Evolutionary conservation across 208 protist genomes (phyloP).

Genomic region (Leishmania tarentolae): DNA sequence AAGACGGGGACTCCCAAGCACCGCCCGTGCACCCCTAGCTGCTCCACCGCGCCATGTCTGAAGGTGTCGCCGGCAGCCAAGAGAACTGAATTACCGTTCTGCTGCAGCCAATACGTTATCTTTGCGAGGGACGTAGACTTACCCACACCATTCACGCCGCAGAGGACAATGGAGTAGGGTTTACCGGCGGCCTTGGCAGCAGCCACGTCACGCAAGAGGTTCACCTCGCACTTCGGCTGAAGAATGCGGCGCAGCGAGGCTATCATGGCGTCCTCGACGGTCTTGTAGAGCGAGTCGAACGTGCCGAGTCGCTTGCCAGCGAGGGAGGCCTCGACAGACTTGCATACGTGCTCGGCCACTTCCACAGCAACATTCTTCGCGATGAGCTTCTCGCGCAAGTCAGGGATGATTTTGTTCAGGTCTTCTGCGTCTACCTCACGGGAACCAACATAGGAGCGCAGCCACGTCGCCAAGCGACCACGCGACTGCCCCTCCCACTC

Average conservation of each 20-base stretch:
- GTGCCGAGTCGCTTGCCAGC: conserved; percentile 92
- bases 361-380: conserved; percentile 98
- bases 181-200: conserved; percentile 60
- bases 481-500: conserved; percentile 81
- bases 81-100: conserved; percentile 92
- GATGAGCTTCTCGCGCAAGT: conserved; percentile 95
- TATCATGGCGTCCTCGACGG: conserved; percentile 86
- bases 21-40: conserved; percentile 96
- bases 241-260: conserved; percentile 95
- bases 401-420: conserved; percentile 89
- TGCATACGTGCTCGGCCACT: conserved; percentile 96
- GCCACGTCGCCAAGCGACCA: conserved; percentile 74
- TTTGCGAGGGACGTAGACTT: conserved; percentile 99
- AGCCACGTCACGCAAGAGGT: conserved; percentile 95
- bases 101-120: conserved; percentile 96
- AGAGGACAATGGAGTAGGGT: conserved; percentile 98
- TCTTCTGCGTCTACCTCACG: conserved; percentile 88
- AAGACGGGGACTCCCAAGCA: conserved; percentile 95
- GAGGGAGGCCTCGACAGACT: conserved; percentile 92
- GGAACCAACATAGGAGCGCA: conserved; percentile 70
- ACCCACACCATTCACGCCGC: conserved; percentile 99
- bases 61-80: conserved; percentile 99
- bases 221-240: conserved; percentile 94
- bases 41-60: conserved; percentile 99
- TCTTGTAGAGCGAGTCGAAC: conserved; percentile 87